phyloP scores from a whole-genome alignment of 2,329 filamentous ascomycete species.

The Colletotrichum sp. region DNA sequence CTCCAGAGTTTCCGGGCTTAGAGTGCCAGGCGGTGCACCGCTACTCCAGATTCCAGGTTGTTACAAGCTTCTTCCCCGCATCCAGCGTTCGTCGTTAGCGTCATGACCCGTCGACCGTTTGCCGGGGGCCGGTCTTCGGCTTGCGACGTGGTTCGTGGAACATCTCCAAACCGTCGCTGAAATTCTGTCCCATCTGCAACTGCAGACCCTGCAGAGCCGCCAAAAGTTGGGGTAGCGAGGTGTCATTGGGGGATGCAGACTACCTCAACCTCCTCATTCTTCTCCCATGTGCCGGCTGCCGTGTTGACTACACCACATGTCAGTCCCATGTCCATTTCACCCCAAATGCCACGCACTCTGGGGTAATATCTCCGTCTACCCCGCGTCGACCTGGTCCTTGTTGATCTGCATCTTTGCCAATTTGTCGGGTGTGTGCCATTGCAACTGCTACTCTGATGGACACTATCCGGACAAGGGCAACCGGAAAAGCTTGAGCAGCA shows the following conservation, averaged over 20 bases:
- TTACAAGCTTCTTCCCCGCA: background rate
- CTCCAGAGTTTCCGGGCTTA: background rate
- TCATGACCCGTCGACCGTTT: background rate
- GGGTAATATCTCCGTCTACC: slow-evolving; percentile 12
- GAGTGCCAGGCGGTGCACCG: background rate
- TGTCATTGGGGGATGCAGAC: background rate
- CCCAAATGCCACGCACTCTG: background rate
- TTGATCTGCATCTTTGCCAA: background rate
- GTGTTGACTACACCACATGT: background rate
- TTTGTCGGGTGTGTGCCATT: background rate
- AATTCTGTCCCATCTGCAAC: slow-evolving; percentile 10
- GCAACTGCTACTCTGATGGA: background rate
- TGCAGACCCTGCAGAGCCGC: slow-evolving; percentile 6
- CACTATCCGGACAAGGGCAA: background rate
- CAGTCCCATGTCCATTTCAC: background rate
- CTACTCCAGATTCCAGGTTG: background rate
- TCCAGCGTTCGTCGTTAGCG: background rate
- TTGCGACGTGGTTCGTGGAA: slow-evolving; percentile 17
- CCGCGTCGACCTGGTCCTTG: background rate
- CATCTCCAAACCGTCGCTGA: background rate
- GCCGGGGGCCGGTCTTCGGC: background rate
- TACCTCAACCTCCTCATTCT: background rate
- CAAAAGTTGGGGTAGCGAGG: slow-evolving; percentile 6
- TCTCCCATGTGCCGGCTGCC: background rate
- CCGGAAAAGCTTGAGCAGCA: background rate